Conservation (phyloP, 768 basidiomycete species). For the Suillus alpinus region DNA sequence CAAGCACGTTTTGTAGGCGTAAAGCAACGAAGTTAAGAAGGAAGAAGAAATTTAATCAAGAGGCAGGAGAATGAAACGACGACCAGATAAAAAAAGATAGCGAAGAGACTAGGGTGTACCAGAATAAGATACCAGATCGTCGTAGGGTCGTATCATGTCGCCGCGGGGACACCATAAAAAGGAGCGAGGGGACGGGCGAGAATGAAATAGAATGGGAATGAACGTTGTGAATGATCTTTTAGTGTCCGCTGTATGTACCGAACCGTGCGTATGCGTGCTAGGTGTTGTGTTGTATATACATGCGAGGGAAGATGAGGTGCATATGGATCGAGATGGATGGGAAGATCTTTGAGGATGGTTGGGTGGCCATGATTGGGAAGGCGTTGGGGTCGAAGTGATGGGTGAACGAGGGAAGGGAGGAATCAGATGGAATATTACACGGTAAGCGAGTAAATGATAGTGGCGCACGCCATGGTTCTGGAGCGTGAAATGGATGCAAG, state of each 20-base stretch:
- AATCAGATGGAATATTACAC: not conserved
- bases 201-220: not conserved
- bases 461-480: conserved; percentile 1
- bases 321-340: conserved; percentile 2
- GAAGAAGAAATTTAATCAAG: not conserved
- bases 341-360: not conserved
- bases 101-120: not conserved
- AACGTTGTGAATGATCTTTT: not conserved
- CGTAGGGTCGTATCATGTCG: not conserved
- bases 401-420: not conserved
- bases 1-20: not conserved
- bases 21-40: not conserved
- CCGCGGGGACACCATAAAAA: not conserved
- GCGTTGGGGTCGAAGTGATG: not conserved
- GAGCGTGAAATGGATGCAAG: not conserved
- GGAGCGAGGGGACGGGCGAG: not conserved
- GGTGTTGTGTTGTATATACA: conserved; percentile 6
- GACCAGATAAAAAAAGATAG: conserved; percentile 1
- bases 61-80: not conserved
- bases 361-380: not conserved
- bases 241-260: conserved; percentile 5
- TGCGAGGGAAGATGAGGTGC: conserved; percentile 2
- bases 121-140: not conserved
- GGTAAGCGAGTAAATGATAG: not conserved
- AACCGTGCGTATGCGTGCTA: conserved; percentile 1